These are phyloP conservation scores for Pueraria montana DNA, from an alignment of 306 rosid species.

Conservation along the genomic window DNA sequence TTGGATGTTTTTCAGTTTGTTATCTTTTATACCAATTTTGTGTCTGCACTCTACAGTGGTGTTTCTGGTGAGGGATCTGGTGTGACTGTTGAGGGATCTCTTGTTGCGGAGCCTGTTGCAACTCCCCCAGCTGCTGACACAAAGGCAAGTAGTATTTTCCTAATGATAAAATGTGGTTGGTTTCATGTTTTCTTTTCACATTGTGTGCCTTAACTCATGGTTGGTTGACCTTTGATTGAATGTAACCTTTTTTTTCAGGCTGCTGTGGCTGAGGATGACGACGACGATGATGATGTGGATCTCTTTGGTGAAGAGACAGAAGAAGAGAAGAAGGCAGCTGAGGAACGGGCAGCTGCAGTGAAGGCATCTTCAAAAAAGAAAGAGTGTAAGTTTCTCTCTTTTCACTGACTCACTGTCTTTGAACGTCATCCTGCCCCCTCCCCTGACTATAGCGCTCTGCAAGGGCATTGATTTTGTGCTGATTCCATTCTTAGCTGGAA, in stretches of 20 bases:
- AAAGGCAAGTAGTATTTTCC: conserved; percentile 65
- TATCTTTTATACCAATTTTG: no score
- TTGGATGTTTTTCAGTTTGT: no score
- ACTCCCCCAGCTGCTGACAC: conserved; percentile 86
- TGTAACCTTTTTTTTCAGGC: conserved; percentile 61
- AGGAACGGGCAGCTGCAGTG: conserved; percentile 83
- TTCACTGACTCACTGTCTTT: background rate
- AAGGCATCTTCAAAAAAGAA: conserved; percentile 92
- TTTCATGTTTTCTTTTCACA: background rate
- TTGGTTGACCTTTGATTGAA: background rate
- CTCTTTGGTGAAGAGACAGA: conserved; percentile 97
- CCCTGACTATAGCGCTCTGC: background rate
- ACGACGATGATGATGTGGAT: conserved; percentile 87
- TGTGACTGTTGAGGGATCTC: conserved; percentile 70
- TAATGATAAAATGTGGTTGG: background rate
- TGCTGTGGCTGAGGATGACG: conserved; percentile 70
- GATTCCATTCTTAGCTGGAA: conserved; percentile 69
- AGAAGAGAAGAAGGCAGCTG: conserved; percentile 97
- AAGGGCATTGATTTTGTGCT: background rate
- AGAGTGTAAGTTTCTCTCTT: conserved; percentile 65
- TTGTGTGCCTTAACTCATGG: background rate
- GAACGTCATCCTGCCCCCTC: background rate
- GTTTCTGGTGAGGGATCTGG: conserved; percentile 89
- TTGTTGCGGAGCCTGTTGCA: conserved; percentile 66
- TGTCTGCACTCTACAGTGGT: conserved; percentile 57